Base-by-base conservation (phyloP, 208 protist species). In the Tritrichomonas musculus region DNA sequence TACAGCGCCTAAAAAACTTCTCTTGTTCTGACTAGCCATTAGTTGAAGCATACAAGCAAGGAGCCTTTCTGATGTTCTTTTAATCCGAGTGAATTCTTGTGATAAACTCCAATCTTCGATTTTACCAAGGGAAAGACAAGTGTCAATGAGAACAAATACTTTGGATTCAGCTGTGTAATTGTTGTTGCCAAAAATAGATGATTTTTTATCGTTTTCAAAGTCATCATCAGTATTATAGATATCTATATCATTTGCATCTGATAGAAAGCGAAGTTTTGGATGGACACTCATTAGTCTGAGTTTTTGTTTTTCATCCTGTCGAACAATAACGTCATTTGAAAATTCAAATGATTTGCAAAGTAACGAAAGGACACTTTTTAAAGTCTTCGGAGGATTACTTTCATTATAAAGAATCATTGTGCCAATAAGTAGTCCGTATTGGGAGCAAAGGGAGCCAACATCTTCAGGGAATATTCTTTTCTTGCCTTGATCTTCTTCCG, bases 301-400 rank as follows among this genome's bases (percentile, higher is more conserved):
- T 57, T 88, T 88, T 20, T 88, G 77, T 33, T 47, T 53, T 44
- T 88, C 77, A 57, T 88, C 77, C 39, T 88, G 77, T 57, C 77
- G 53, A 27, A 88, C 77, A 5, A 88, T 17, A 5, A 88, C 39
- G 17, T 88, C 77, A 50, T 50, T 82, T 25, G 30, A 13, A 49
- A 88, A 88, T 39, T 88, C 77, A 1, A 8, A 8, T 39, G 77
- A 25, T 88, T 53, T 60, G 47, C 47, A 57, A 0, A 88, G 30
- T 20, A 50, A 13, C 33, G 20, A 57, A 1, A 88, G 22, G 17
- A 8, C 39, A 5, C 8, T 8, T 39, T 53, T 27, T 39, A 88
- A 39, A 39, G 17, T 55, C 39, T n/a, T 39, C 30, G 44, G 25
- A 57, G 41, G 41, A 22, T 30, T 0, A 13, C 20, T 33, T 36